A percentile compares a stretch with the other conserved stretches of the same genome.
These are phyloP conservation scores for Eucalyptus globulus DNA, from an alignment of 345 rosid genomes.

Conservation along the genomic window DNA sequence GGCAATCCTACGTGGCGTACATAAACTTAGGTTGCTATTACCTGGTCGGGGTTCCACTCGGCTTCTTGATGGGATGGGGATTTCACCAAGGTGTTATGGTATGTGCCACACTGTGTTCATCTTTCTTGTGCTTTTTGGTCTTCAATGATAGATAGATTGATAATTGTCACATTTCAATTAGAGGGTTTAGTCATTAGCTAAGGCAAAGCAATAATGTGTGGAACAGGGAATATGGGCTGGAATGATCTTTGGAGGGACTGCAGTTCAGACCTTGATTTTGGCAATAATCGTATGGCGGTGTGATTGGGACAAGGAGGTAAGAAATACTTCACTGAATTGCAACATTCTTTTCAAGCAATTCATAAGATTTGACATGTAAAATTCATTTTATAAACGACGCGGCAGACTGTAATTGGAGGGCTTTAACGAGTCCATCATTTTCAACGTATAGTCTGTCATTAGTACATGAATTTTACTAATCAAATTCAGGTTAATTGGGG, in stretches of 20 bases:
- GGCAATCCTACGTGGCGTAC: constrained; percentile 88
- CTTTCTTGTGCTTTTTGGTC: background rate
- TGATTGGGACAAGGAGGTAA: constrained; percentile 11
- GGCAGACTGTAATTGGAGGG: background rate
- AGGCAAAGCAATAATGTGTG: background rate
- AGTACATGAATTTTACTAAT: background rate
- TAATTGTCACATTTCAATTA: background rate
- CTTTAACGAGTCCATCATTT: background rate
- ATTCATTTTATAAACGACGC: background rate
- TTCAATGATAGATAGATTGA: background rate
- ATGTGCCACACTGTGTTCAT: background rate
- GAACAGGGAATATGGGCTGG: constrained; percentile 9
- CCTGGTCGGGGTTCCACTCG: constrained; percentile 63
- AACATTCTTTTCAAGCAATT: background rate
- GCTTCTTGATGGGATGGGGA: constrained; percentile 82
- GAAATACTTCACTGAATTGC: background rate
- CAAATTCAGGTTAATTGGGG: background rate
- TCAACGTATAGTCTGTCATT: background rate
- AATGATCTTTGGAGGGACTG: constrained; percentile 13
- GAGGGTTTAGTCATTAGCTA: background rate
- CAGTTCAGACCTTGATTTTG: background rate
- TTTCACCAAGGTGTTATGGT: constrained; percentile 75
- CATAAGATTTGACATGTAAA: background rate
- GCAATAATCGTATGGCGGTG: background rate
- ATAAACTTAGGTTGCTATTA: constrained; percentile 87